These are phyloP conservation scores for Fusarium staphyleae DNA, from an alignment of 2,329 filamentous ascomycete species.

Conservation along the genomic window DNA sequence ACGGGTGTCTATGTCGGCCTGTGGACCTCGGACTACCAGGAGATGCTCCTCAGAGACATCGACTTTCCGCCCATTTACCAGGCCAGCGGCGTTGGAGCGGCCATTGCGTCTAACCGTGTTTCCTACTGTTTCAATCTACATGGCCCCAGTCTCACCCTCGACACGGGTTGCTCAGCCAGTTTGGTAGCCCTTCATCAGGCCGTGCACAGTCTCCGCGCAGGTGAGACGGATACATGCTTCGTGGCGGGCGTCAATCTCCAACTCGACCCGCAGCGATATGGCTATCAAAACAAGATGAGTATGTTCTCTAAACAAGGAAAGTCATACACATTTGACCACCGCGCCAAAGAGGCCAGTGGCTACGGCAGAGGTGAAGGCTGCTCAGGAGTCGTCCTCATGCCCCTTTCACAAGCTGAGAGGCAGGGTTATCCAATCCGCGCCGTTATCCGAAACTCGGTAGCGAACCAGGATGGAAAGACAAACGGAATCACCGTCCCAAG, in stretches of 20 bases:
- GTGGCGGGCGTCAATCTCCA: constrained; percentile 42
- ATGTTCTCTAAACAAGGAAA: constrained; percentile 40
- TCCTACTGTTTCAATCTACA: constrained; percentile 57
- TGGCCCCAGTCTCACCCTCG: constrained; percentile 56
- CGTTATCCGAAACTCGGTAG: constrained; percentile 48
- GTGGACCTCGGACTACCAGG: constrained; percentile 38
- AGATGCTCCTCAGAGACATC: constrained; percentile 39
- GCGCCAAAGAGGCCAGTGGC: constrained; percentile 48
- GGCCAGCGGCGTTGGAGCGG: constrained; percentile 51
- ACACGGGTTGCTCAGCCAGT: constrained; percentile 59
- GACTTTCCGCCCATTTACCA: constrained; percentile 57
- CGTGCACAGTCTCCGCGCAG: constrained; percentile 42
- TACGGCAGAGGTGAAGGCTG: constrained; percentile 58
- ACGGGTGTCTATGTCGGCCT: constrained; percentile 43
- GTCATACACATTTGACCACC: constrained; percentile 49
- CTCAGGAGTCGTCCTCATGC: constrained; percentile 53
- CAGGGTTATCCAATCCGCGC: constrained; percentile 48
- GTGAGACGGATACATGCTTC: constrained; percentile 43
- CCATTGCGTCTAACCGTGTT: constrained; percentile 56
- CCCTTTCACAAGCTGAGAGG: constrained; percentile 49
- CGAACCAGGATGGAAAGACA: constrained; percentile 53
- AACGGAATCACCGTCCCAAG: constrained; percentile 51
- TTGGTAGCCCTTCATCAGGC: constrained; percentile 57
- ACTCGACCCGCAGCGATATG: constrained; percentile 36
- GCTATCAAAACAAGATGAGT: constrained; percentile 35